Conservation (phyloP, 1,284 basidiomycete genomes). For the Calocybe gambosa region DNA sequence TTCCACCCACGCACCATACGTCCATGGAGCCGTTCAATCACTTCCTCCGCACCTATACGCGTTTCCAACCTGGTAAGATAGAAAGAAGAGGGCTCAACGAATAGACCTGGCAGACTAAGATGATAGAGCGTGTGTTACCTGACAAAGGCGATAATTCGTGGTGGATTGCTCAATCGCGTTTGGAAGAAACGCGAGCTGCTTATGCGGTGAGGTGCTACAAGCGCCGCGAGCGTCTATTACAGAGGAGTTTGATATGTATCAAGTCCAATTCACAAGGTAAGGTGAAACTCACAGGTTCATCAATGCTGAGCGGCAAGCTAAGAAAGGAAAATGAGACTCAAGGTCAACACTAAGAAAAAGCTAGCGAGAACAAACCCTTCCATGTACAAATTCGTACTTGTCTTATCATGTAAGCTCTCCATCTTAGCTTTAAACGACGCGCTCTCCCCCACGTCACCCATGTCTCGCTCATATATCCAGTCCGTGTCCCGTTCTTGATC, state of each 20-base stretch:
- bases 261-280: background rate
- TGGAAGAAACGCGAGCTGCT: constrained; percentile 70
- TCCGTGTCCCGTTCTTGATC: too few relatives aligned
- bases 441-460: constrained; percentile 30
- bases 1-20: constrained; percentile 72
- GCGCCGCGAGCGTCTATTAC: constrained; percentile 46
- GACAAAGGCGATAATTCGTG: constrained; percentile 71
- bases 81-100: background rate
- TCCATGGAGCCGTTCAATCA: constrained; percentile 67
- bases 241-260: background rate
- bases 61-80: constrained; percentile 67
- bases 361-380: constrained; percentile 44
- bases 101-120: background rate
- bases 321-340: background rate
- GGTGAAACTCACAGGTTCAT: constrained; percentile 33
- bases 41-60: constrained; percentile 60
- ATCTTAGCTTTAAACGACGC: constrained; percentile 64
- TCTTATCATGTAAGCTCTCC: constrained; percentile 57
- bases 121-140: constrained; percentile 37
- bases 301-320: constrained; percentile 56
- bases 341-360: too few relatives aligned
- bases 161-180: constrained; percentile 65
- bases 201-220: constrained; percentile 59
- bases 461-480: background rate
- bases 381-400: constrained; percentile 69